Evolutionary conservation across 1,284 basidiomycete genomes (phyloP), one percentile per base, ranked within the genome.

Genomic region (Ceratobasidium sp.): DNA sequence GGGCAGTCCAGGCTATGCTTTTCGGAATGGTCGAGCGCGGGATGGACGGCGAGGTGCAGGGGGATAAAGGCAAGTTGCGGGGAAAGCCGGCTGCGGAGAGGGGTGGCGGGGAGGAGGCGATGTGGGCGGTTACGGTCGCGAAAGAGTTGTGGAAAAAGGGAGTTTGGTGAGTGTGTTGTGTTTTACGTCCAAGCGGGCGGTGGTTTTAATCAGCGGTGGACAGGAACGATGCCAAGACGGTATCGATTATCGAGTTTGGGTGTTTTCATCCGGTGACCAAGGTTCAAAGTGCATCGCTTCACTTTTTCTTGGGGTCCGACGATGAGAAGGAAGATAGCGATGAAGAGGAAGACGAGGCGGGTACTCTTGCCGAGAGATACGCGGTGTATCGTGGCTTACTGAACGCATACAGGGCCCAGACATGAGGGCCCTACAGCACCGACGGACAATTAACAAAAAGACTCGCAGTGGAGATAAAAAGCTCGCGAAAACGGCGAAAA

Each of bases 91-190:
- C 8, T 79, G 83, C 82, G 74, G 84, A 86, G 75, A 84, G 84
- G 43, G 83, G 84, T 76, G 84, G 85, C 72, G 89, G 90, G 7
- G 92, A 94, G 48, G 97, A 98, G 80, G 96, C 97, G 1, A 93
- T 98, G 88, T 99, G 98, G 97, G 97, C 98, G 1, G 92, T 99
- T 56, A 92, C 97, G 63, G 84, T 99, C 71, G 94, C 96, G 16
- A 93, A 94, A 80, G 96, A 99, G 79, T 85, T 99, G 31, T 99
- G 97, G 98, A 89, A 88, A 79, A 98, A 97, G 83, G 89, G 91
- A 43, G 89, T 98, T 49, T 99, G 97, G 96, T 92, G 77, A 75
- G 88, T 84, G 73, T 13, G 56, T 31, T 56, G 41, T 39, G 8
- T 72, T 14, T 16, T 34, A 7, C 34, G 19, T 22, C 1, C 29